phyloP scores from a whole-genome alignment of 306 rosid species.

The Styphnolobium japonicum region DNA sequence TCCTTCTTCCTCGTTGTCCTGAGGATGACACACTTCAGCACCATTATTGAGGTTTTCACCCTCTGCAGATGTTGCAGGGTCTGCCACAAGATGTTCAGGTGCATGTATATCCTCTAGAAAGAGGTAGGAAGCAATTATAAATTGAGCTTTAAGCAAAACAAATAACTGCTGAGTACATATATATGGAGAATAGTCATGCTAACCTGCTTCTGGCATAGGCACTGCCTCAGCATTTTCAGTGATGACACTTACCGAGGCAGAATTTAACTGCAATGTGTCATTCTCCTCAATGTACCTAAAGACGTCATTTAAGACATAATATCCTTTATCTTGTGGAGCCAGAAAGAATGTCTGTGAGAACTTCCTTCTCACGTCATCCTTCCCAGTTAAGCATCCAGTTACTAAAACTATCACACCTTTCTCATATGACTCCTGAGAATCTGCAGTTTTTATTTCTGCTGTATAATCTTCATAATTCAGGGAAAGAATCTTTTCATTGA shows the following conservation, averaged over 20 bases:
- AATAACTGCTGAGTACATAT: background rate
- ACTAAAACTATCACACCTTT: constrained; percentile 95
- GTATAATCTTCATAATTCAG: constrained; percentile 80
- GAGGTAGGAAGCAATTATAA: constrained; percentile 27
- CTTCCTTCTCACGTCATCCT: constrained; percentile 76
- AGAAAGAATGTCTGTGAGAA: constrained; percentile 92
- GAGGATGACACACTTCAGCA: constrained; percentile 72
- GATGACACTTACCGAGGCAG: constrained; percentile 40
- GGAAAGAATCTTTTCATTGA: constrained; percentile 76
- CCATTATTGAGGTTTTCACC: constrained; percentile 57
- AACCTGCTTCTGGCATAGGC: constrained; percentile 68
- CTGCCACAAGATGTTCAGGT: constrained; percentile 57
- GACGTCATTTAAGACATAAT: constrained; percentile 88
- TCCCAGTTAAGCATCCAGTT: constrained; percentile 94
- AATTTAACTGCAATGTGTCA: constrained; percentile 37
- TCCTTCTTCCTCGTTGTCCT: constrained; percentile 65
- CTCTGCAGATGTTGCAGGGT: constrained; percentile 46
- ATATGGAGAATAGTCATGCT: constrained; percentile 25
- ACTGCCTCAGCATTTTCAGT: constrained; percentile 50
- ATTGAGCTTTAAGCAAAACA: constrained; percentile 6
- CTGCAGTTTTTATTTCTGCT: constrained; percentile 92
- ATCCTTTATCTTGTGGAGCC: constrained; percentile 96
- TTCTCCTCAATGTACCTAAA: constrained; percentile 84
- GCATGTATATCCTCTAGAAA: constrained; percentile 57
- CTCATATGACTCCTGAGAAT: constrained; percentile 86